Evolutionary conservation across 2,329 filamentous ascomycete species (phyloP), one percentile per base, ranked within the genome.

Genomic region (Colletotrichum phormii): DNA sequence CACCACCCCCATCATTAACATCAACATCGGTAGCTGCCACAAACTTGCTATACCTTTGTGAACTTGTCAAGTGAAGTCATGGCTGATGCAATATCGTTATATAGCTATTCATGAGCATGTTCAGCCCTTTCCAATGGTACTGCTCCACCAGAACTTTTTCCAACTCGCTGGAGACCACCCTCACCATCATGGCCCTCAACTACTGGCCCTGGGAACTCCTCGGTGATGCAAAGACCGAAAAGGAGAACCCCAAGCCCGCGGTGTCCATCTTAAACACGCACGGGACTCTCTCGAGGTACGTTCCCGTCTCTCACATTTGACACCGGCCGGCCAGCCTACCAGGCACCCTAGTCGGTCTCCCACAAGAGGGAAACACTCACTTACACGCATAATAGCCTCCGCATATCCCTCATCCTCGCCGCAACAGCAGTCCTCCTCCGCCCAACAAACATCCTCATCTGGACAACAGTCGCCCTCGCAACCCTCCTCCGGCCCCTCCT

Each of bases 41-140:
- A 37, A 29, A 29, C 26, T 29, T 29, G 26, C 26, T 29, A 29
- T 29, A 29, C 26, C 26, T 29, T 29, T 4, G 4, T 29, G 26
- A 4, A 29, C 26, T 29, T 29, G 26, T 29, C 3, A 29, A 29
- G 26, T 29, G 26, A 29, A 29, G 26, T 29, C 26, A 37, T 13
- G 37, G 37, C 37, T 42, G 13, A 42, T 6, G 13, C 37, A 18
- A 42, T 6, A 2, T 42, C 37, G 5, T 42, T 7, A 5, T 42
- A 51, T 81, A 95, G 92, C 86, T 97, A 58, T 87, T 89, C 71
- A 88, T 97, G 83, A 92, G 91, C 3, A 82, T 93, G 55, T 85
- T 91, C 78, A 97, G 91, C 82, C 94, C 97, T 7, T 99, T 97
- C 95, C 95, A 98, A 81, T 98, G 94, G 94, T 98, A 97, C 83